These are phyloP conservation scores for Neurospora crassa DNA, from an alignment of 2,329 filamentous ascomycete genomes.

Conservation along the genomic window DNA sequence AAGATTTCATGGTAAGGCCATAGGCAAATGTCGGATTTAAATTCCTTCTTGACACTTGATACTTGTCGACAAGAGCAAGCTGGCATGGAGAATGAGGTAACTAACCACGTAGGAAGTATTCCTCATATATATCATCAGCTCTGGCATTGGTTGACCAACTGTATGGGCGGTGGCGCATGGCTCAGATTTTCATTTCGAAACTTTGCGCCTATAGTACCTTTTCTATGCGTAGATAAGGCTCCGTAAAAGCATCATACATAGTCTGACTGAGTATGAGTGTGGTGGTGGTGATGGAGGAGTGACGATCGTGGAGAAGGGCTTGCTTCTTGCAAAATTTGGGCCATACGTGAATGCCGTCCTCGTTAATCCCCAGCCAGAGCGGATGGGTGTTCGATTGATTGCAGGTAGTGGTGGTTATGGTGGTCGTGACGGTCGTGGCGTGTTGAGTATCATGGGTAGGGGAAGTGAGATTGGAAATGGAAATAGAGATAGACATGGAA, in stretches of 20 bases:
- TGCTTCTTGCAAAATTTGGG: neutral
- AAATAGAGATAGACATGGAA: neutral
- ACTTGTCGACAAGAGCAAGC: neutral
- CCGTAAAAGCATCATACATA: neutral
- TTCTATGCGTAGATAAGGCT: neutral
- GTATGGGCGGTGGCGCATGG: neutral
- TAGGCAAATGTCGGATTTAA: neutral
- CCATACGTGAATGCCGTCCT: neutral
- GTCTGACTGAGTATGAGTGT: neutral
- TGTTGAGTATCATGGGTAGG: neutral
- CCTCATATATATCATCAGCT: no score
- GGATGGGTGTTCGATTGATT: neutral
- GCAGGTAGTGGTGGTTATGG: neutral
- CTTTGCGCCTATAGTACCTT: neutral
- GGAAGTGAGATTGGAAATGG: neutral
- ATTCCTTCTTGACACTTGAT: neutral
- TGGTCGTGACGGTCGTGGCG: neutral
- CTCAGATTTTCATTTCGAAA: neutral
- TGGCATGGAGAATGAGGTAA: neutral
- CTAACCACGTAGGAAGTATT: neutral
- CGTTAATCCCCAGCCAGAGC: neutral
- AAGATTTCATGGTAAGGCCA: neutral
- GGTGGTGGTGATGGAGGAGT: neutral
- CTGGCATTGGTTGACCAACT: neutral
- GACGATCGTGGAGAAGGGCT: neutral